Evolutionary conservation across 495 filamentous ascomycete genomes (phyloP).

Genomic region (Penicillium roqueforti): DNA sequence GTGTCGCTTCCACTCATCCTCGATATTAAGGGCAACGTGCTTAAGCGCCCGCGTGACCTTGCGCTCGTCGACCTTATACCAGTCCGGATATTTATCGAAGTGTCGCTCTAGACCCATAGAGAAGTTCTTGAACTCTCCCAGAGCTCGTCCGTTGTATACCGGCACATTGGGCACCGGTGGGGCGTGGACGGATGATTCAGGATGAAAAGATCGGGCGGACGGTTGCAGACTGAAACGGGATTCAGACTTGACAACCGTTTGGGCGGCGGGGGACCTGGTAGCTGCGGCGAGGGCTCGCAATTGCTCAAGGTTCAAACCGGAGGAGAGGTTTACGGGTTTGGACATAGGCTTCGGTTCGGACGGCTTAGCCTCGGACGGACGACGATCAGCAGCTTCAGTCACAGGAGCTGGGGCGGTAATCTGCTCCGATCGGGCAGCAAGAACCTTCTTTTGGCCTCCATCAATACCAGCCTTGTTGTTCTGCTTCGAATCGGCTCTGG

Average conservation of each 20-base stretch:
- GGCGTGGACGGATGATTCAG: not conserved
- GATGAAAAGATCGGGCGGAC: not conserved
- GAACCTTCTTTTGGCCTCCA: not conserved
- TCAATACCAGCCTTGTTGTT: not conserved
- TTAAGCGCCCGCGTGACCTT: constrained; percentile 6
- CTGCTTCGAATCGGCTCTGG: not conserved
- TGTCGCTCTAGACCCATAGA: constrained; percentile 5
- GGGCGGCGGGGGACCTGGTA: constrained; percentile 1
- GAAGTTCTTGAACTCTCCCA: constrained; percentile 7
- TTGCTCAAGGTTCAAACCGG: not conserved
- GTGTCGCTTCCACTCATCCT: constrained; percentile 6
- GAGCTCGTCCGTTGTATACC: constrained; percentile 7
- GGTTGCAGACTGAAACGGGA: not conserved
- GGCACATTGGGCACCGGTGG: constrained; percentile 7
- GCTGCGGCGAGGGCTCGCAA: constrained; percentile 7
- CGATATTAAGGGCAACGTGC: constrained; percentile 3
- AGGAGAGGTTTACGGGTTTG: not conserved
- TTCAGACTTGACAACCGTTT: not conserved
- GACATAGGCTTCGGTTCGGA: not conserved
- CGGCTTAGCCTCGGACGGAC: not conserved
- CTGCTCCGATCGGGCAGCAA: not conserved
- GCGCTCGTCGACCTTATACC: not conserved
- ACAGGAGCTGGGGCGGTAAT: not conserved
- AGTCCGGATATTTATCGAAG: constrained; percentile 7
- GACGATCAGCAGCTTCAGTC: not conserved